Conservation (phyloP, 83 land plant species). For the Picea engelmannii region DNA sequence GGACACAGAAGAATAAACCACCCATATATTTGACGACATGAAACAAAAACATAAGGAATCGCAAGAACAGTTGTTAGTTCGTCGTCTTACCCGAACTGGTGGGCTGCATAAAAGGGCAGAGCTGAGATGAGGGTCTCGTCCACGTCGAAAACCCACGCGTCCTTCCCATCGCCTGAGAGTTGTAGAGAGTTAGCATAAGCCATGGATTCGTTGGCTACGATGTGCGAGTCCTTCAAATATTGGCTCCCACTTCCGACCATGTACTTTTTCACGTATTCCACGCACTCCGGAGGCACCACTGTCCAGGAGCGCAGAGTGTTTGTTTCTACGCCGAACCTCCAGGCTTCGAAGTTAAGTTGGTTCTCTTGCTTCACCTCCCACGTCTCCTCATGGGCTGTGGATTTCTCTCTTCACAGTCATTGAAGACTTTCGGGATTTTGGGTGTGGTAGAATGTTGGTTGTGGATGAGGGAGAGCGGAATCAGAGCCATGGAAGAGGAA, state of each 20-base stretch:
- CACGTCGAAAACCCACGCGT: conserved; percentile 36
- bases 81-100: conserved; percentile 18
- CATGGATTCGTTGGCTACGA: conserved; percentile 39
- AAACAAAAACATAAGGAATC: not conserved
- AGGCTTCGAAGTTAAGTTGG: conserved; percentile 23
- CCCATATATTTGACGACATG: not conserved
- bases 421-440: too few relatives aligned
- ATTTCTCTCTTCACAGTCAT: too few relatives aligned
- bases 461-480: too few relatives aligned
- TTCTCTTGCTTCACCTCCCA: too few relatives aligned
- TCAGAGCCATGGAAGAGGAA: too few relatives aligned
- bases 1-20: too few relatives aligned
- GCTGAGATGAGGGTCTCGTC: conserved; percentile 36
- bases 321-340: conserved; percentile 41
- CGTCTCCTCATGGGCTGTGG: too few relatives aligned
- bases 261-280: conserved; percentile 33
- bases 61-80: not conserved
- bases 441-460: too few relatives aligned
- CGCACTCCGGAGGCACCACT: conserved; percentile 34
- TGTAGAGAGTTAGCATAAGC: conserved; percentile 27
- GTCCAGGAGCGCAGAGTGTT: conserved; percentile 22
- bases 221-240: not conserved
- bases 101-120: conserved; percentile 40
- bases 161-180: conserved; percentile 41
- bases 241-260: conserved; percentile 19